These are phyloP conservation scores for Sugiyamaella novakii DNA, from an alignment of 1,139 yeast genomes.

Conservation along the genomic window DNA sequence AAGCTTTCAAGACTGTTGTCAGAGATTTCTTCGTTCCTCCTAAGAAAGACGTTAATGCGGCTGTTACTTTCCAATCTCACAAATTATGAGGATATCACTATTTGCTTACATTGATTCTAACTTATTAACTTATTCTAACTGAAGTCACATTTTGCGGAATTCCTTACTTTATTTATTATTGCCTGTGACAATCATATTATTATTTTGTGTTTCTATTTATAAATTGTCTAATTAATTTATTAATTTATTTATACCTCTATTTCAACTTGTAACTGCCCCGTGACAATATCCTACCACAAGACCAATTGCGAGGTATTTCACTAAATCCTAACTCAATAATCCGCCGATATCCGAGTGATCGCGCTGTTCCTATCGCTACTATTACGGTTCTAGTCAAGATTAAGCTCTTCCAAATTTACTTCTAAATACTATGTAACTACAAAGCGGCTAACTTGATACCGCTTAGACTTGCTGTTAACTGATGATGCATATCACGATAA, in stretches of 20 bases:
- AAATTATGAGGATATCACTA: slow-evolving; percentile 15
- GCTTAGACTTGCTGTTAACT: slow-evolving; percentile 18
- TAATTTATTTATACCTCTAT: neutral
- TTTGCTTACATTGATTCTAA: no score
- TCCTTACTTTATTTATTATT: no score
- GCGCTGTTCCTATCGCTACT: neutral
- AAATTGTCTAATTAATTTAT: slow-evolving; percentile 7
- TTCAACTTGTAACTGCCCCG: neutral
- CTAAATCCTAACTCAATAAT: neutral
- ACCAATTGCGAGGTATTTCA: no score
- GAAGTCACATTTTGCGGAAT: no score
- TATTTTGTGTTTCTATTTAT: no score
- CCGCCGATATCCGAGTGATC: slow-evolving; percentile 1
- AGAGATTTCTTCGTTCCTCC: slow-evolving; percentile 28
- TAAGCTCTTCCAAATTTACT: no score
- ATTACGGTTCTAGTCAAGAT: no score
- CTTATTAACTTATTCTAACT: no score
- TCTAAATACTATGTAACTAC: no score
- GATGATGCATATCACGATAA: slow-evolving; percentile 9
- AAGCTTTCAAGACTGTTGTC: slow-evolving; percentile 22
- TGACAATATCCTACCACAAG: no score
- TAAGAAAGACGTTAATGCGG: slow-evolving; percentile 12
- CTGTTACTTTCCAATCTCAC: slow-evolving; percentile 17
- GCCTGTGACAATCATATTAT: no score
- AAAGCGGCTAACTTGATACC: slow-evolving; percentile 4